Percentiles rank a stretch among this genome's conserved stretches.
Evolutionary conservation across 306 rosid genomes (phyloP).

Genomic region (Psophocarpus tetragonolobus): DNA sequence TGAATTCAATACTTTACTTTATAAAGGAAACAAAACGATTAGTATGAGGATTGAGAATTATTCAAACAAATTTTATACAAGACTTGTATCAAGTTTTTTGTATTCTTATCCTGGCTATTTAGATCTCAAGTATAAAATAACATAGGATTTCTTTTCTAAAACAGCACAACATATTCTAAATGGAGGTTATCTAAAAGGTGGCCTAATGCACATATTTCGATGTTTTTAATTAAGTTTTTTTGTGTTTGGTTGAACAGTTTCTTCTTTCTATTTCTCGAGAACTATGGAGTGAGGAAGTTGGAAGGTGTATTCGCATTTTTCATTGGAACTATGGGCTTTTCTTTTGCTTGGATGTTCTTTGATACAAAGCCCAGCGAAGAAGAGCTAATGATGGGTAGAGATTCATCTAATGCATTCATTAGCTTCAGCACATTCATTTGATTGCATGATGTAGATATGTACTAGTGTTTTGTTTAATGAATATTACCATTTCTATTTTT

Average conservation of each 20-base stretch:
- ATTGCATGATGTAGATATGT: not conserved
- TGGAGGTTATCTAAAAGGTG: not conserved
- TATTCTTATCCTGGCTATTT: not conserved
- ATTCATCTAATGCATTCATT: conserved; percentile 17
- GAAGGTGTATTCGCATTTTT: conserved; percentile 56
- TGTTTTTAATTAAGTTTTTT: too few species aligned
- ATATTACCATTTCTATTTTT: not conserved
- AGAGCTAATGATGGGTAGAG: conserved; percentile 50
- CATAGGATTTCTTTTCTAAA: not conserved
- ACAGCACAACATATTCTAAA: not conserved
- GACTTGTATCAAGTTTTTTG: not conserved
- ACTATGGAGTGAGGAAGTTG: conserved; percentile 57
- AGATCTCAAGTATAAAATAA: not conserved
- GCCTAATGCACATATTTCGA: not conserved
- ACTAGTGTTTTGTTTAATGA: not conserved
- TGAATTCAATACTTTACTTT: not conserved
- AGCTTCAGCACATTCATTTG: not conserved
- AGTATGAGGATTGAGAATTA: not conserved
- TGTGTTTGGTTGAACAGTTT: conserved; percentile 42
- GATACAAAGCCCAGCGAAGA: conserved; percentile 45
- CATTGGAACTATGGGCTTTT: conserved; percentile 48
- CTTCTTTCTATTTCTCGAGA: conserved; percentile 51
- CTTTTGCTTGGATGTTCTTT: conserved; percentile 60
- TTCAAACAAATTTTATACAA: not conserved
- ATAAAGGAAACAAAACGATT: not conserved